Evolutionary conservation across 2,329 filamentous ascomycete genomes (phyloP), one percentile per base, ranked within the genome.

Genomic region (Sclerotinia glacialis): DNA sequence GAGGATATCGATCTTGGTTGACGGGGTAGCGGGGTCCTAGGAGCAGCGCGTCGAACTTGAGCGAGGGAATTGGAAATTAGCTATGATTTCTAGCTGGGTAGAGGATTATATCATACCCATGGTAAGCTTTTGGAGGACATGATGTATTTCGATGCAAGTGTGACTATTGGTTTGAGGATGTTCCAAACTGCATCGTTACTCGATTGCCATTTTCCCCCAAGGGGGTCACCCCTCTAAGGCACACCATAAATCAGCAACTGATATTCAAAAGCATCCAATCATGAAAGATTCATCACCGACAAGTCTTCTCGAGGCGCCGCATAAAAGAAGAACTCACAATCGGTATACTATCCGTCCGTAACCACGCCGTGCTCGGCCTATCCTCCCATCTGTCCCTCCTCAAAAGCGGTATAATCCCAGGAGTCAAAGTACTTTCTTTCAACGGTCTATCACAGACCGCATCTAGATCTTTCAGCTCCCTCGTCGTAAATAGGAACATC

Each of bases 401-500:
- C 28, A 60, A 60, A 5, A 60, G 46, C 5, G 58, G 58, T 18
- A 60, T 18, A 26, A 60, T 49, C 0, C 44, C 44, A 7, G 21
- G 44, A 2, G 58, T 4, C 28, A 60, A 18, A 1, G 58, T 60
- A 21, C 58, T 60, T 9, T 21, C n/a, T 14, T 18, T 60, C 44
- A 60, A 7, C 5, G 58, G 28, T 7, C 58, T 49, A 37, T 60
- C 58, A 49, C 44, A 60, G 21, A 60, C 1, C 5, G 28, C 58
- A 60, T 60, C 58, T 5, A 60, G 34, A 60, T 60, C 58, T 23
- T 60, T 60, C 58, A 60, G 14, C 12, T 60, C 58, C n/a, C 58
- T 60, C 28, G 58, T 37, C 0, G 58, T 60, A 7, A 60, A 60
- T 6, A 8, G 1, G 12, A 26, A 16, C 7, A 60, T 7, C 21